phyloP scores from a whole-genome alignment of 371 early-diverging fungal species.

The Rhizopus arrhizus region DNA sequence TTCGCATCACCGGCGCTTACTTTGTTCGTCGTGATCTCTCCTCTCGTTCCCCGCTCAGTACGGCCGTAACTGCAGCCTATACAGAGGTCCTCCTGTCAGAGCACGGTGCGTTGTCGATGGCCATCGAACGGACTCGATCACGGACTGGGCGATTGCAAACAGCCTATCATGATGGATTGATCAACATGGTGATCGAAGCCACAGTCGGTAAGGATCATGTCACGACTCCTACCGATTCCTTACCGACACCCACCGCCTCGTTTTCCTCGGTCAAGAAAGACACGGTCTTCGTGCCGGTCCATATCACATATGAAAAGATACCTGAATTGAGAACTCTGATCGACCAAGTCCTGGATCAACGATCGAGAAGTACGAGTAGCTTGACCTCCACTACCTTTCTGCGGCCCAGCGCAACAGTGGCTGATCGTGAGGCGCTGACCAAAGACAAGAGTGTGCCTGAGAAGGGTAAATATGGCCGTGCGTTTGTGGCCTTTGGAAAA shows the following conservation, averaged over 20 bases:
- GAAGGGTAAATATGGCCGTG: constrained; percentile 51
- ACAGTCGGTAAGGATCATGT: constrained; percentile 30
- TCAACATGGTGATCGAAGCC: constrained; percentile 52
- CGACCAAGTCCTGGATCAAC: constrained; percentile 55
- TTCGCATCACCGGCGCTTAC: constrained; percentile 52
- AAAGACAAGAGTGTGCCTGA: constrained; percentile 26
- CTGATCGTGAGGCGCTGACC: constrained; percentile 24
- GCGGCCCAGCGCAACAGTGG: constrained; percentile 43
- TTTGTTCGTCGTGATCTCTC: constrained; percentile 48
- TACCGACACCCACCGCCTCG: constrained; percentile 5
- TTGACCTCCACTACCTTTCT: constrained; percentile 29
- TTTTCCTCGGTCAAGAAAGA: constrained; percentile 24
- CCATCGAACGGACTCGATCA: constrained; percentile 48
- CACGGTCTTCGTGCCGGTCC: constrained; percentile 45
- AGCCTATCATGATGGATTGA: constrained; percentile 43
- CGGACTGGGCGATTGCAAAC: constrained; percentile 51
- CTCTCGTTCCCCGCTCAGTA: constrained; percentile 47
- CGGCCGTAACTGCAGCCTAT: constrained; percentile 50
- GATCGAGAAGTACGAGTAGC: constrained; percentile 16
- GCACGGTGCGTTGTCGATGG: constrained; percentile 50
- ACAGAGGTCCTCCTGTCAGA: constrained; percentile 47
- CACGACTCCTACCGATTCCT: constrained; percentile 13
- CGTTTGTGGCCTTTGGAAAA: constrained; percentile 47
- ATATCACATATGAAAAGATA: constrained; percentile 54
- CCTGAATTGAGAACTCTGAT: constrained; percentile 49